These are phyloP conservation scores for Saccharata proteae DNA, from an alignment of 2,329 filamentous ascomycete species.

Conservation along the genomic window DNA sequence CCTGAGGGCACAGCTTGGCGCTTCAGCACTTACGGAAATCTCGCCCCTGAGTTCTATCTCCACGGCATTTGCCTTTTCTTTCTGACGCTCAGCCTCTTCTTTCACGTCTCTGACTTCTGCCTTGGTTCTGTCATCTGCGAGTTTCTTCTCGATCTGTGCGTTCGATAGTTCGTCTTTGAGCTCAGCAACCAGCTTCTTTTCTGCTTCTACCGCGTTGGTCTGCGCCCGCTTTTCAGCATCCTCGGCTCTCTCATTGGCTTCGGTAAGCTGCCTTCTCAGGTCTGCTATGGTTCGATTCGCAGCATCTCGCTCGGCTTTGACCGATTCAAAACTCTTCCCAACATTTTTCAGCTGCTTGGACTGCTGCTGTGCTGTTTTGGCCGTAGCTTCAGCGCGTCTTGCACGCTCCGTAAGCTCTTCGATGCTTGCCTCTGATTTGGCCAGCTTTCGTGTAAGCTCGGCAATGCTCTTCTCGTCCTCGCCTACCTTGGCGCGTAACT, in stretches of 20 bases:
- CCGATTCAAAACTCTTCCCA: conserved; percentile 45
- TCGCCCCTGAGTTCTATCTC: conserved; percentile 77
- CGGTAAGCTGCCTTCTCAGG: conserved; percentile 56
- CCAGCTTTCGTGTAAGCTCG: conserved; percentile 46
- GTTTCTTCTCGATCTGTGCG: conserved; percentile 61
- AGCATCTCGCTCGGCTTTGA: conserved; percentile 51
- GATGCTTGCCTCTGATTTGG: conserved; percentile 53
- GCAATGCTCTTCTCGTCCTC: conserved; percentile 41
- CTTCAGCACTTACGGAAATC: conserved; percentile 35
- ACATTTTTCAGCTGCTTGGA: conserved; percentile 38
- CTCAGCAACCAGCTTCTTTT: conserved; percentile 43
- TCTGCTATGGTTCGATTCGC: conserved; percentile 55
- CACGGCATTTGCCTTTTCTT: conserved; percentile 53
- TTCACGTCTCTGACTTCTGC: conserved; percentile 59
- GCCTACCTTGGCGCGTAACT: conserved; percentile 45
- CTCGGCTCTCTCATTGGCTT: conserved; percentile 54
- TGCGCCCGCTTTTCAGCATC: conserved; percentile 54
- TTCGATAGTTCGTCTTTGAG: conserved; percentile 54
- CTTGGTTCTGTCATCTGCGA: conserved; percentile 57
- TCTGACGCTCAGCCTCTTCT: conserved; percentile 60
- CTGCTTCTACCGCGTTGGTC: conserved; percentile 54
- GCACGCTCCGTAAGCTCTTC: conserved; percentile 49
- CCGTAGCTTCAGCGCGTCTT: conserved; percentile 46
- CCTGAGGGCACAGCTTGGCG: no score
- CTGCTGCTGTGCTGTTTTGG: conserved; percentile 44